Evolutionary conservation across 345 rosid genomes (phyloP).

Genomic region (Hibiscus trionum): DNA sequence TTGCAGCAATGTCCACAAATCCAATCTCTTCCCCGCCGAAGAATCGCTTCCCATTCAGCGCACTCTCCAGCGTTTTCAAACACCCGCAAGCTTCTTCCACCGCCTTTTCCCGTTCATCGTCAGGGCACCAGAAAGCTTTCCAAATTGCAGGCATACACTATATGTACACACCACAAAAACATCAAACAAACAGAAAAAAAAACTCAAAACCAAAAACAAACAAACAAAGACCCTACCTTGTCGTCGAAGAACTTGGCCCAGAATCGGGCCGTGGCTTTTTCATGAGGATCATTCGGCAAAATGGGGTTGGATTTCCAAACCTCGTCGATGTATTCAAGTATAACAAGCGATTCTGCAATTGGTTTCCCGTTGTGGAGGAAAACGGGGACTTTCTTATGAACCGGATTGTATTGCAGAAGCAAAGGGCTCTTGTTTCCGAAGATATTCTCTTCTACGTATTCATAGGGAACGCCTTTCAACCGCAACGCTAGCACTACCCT

Average conservation of each 20-base stretch:
- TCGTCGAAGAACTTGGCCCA: slow-evolving; percentile 38
- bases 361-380: slow-evolving; percentile 36
- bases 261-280: slow-evolving; percentile 32
- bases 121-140: not conserved
- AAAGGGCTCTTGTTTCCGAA: slow-evolving; percentile 15
- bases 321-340: slow-evolving; percentile 43
- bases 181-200: too few species aligned
- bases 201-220: too few species aligned
- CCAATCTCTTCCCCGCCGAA: slow-evolving; percentile 9
- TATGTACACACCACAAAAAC: not conserved
- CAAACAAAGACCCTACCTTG: slow-evolving; percentile 9
- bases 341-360: slow-evolving; percentile 28
- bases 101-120: not conserved
- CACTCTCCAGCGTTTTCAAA: not conserved
- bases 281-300: slow-evolving; percentile 33
- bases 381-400: slow-evolving; percentile 35
- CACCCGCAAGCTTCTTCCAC: not conserved
- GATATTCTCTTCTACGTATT: slow-evolving; percentile 28
- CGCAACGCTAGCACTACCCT: slow-evolving; percentile 35
- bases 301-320: slow-evolving; percentile 35
- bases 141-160: not conserved
- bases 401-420: slow-evolving; percentile 26
- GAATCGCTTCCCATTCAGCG: slow-evolving; percentile 6
- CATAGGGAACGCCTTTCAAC: slow-evolving; percentile 33
- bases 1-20: slow-evolving; percentile 6